Conservation (phyloP, 495 filamentous ascomycete genomes). For the Bathelium albidoporum region DNA sequence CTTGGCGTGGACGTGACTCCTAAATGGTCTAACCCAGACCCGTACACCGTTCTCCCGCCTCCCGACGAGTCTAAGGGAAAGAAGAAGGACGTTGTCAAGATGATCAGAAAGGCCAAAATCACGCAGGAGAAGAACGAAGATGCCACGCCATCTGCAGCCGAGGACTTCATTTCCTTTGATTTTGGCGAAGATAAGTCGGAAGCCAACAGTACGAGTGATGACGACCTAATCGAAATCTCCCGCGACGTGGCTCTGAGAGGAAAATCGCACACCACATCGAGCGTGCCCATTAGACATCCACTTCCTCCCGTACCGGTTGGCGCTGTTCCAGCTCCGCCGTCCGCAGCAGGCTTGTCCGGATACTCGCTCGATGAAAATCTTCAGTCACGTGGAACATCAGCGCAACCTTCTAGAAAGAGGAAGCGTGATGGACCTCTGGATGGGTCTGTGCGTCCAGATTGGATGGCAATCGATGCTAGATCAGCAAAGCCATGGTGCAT, state of each 20-base stretch:
- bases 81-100: slow-evolving; percentile 70
- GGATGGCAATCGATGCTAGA: slow-evolving; percentile 39
- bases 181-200: slow-evolving; percentile 40
- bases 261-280: background rate
- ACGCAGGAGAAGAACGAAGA: slow-evolving; percentile 30
- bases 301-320: background rate
- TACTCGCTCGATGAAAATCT: background rate
- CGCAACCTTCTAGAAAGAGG: slow-evolving; percentile 43
- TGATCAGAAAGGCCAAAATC: slow-evolving; percentile 77
- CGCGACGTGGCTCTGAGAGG: background rate
- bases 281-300: background rate
- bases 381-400: background rate
- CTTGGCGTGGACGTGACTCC: slow-evolving; percentile 41
- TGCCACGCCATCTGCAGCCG: slow-evolving; percentile 49
- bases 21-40: slow-evolving; percentile 90
- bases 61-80: slow-evolving; percentile 53
- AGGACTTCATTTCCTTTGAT: slow-evolving; percentile 79
- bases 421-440: slow-evolving; percentile 39
- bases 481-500: slow-evolving; percentile 52
- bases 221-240: slow-evolving; percentile 14
- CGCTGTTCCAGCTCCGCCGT: background rate
- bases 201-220: background rate
- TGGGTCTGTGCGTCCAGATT: slow-evolving; percentile 30
- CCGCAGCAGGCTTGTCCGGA: background rate
- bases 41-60: slow-evolving; percentile 74